Conservation (phyloP, 345 rosid genomes). For the Dimocarpus longan region DNA sequence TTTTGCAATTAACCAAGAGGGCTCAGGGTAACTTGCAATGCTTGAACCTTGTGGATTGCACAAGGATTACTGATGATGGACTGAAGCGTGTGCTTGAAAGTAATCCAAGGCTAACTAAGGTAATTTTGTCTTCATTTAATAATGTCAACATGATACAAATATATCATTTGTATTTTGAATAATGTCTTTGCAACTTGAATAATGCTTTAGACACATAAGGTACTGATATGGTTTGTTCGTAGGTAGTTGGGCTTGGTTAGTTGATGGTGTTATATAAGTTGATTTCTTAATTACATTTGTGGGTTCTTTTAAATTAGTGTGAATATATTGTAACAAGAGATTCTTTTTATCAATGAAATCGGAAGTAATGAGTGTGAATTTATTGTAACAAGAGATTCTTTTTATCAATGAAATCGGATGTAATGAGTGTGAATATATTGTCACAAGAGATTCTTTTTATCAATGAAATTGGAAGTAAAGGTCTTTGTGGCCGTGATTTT, state of each 20-base stretch:
- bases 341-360: neutral
- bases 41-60: conserved; percentile 80
- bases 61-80: conserved; percentile 72
- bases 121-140: conserved; percentile 28
- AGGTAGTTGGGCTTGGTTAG: neutral
- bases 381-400: neutral
- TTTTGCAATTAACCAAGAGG: conserved; percentile 61
- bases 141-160: neutral
- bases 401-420: too few relatives aligned
- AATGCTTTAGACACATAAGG: neutral
- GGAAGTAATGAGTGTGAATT: neutral
- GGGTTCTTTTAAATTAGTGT: neutral
- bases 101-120: conserved; percentile 74
- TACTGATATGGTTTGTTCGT: neutral
- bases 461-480: neutral
- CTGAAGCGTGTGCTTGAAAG: conserved; percentile 58
- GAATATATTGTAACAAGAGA: neutral
- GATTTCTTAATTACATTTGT: neutral
- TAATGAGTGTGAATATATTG: neutral
- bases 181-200: neutral
- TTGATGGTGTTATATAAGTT: conserved; percentile 12
- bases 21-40: conserved; percentile 81
- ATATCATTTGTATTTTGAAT: neutral
- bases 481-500: neutral
- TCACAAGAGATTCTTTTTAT: neutral